Base-by-base conservation (phyloP, 345 rosid genomes). In the Eucalyptus regnans region DNA sequence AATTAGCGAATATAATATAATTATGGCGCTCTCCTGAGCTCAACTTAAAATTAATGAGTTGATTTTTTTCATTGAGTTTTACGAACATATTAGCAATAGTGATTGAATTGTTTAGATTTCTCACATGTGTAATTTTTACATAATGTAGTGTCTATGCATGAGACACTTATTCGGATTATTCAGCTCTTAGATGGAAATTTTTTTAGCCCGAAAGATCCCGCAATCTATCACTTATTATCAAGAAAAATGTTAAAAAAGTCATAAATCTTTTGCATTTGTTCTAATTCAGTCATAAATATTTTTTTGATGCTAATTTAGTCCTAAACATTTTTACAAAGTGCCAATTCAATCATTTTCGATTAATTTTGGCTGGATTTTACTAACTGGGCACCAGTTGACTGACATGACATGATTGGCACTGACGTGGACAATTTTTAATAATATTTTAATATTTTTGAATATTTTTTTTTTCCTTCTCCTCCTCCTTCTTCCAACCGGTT, bases 351-450 rank as follows among this genome's bases (percentile, higher is more conserved):
- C 4, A 23, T 52, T 52, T 20, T 0, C 4, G 9, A 52, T 52
- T 52, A 20, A 52, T 20, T 52, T 52, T 52, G 5, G 4, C 0
- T 2, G 5, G 25, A 52, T 52, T 52, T 52, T 20, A 52, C 0
- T 52, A 23, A 20, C 0, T 7, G 0, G 9, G 2, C 2, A 0
- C 9, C 5, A 2, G 1, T 0, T 18, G 2, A 1, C 5, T 20
- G 22, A 52, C 4, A 9, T 52, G 9, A 52, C 1, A 52, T 9
- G 25, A 52, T 52, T 1, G 10, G 4, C 0, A 1, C 10, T 52
- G 3, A 52, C 1, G 10, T 52, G 0, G 25, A 52, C 1, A 20
- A 8, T 4, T 52, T 52, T 52, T 52, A 52, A 52, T 20, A 8
- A 20, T 52, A 52, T 18, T 52, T 52, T 52, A 20, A 52, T 52